Conservation (phyloP, 106 monocot species). For the Cymbidium sinense region DNA sequence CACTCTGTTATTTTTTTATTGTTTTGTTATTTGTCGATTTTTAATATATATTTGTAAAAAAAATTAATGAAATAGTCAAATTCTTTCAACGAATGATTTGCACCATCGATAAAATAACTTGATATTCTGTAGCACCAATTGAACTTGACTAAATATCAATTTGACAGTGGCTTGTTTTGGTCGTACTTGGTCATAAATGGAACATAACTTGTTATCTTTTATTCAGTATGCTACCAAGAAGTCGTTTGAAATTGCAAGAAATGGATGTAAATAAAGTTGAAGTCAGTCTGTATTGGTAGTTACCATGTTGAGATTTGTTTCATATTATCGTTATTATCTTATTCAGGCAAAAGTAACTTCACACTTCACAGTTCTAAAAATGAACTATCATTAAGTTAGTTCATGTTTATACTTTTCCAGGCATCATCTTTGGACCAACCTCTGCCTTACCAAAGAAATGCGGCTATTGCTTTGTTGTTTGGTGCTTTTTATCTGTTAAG, state of each 20-base stretch:
- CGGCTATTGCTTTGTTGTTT: conserved; percentile 44
- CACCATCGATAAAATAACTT: background rate
- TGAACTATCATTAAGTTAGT: conserved; percentile 2
- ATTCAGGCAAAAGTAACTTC: background rate
- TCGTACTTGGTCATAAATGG: background rate
- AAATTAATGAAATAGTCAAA: background rate
- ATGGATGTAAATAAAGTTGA: background rate
- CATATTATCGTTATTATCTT: background rate
- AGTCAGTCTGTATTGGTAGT: background rate
- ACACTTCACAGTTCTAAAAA: background rate
- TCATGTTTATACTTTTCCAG: conserved; percentile 18
- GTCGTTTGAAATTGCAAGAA: background rate
- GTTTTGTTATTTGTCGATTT: background rate
- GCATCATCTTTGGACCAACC: conserved; percentile 48
- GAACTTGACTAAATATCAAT: background rate
- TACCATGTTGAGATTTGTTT: background rate
- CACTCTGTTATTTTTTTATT: background rate
- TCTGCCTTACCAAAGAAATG: conserved; percentile 63
- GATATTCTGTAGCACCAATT: background rate
- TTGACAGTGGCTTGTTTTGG: background rate
- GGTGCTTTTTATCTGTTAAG: conserved; percentile 65
- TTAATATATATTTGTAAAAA: background rate
- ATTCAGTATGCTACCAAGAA: background rate
- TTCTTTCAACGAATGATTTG: background rate
- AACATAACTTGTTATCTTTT: background rate